Evolutionary conservation across 805 yeast species (phyloP).

Genomic region (Myxozyma vanderwaltii): DNA sequence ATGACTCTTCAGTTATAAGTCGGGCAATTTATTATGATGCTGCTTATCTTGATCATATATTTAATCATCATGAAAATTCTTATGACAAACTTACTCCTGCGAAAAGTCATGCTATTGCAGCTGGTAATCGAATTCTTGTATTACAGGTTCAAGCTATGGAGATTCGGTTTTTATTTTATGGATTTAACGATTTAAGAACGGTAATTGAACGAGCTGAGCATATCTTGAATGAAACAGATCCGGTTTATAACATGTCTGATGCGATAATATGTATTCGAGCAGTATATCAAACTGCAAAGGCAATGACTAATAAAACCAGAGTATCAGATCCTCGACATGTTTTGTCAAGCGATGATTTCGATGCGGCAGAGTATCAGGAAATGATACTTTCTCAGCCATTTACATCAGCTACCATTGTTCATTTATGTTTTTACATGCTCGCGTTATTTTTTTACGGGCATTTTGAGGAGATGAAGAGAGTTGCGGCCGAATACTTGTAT

Average conservation of each 20-base stretch:
- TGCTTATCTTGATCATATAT: slow-evolving; percentile 17
- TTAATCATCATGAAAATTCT: background rate
- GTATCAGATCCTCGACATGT: slow-evolving; percentile 1
- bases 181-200: slow-evolving; percentile 5
- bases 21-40: slow-evolving; percentile 13
- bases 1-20: slow-evolving; percentile 13
- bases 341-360: slow-evolving; percentile 26
- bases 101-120: slow-evolving; percentile 12
- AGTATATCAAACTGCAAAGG: slow-evolving; percentile 11
- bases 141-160: slow-evolving; percentile 22
- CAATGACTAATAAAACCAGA: slow-evolving; percentile 11
- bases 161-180: slow-evolving; percentile 10
- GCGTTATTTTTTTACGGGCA: slow-evolving; percentile 23
- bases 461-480: slow-evolving; percentile 11
- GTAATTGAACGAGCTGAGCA: slow-evolving; percentile 1
- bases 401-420: slow-evolving; percentile 13
- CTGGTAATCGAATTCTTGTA: slow-evolving; percentile 28
- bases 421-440: slow-evolving; percentile 14
- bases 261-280: slow-evolving; percentile 12
- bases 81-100: background rate
- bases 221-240: background rate
- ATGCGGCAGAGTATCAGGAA: slow-evolving; percentile 17
- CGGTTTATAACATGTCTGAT: slow-evolving; percentile 15
- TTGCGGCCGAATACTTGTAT: slow-evolving; percentile 7
- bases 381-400: slow-evolving; percentile 2